phyloP scores from a whole-genome alignment of 2,329 filamentous ascomycete species.

The Grosmannia serpens region DNA sequence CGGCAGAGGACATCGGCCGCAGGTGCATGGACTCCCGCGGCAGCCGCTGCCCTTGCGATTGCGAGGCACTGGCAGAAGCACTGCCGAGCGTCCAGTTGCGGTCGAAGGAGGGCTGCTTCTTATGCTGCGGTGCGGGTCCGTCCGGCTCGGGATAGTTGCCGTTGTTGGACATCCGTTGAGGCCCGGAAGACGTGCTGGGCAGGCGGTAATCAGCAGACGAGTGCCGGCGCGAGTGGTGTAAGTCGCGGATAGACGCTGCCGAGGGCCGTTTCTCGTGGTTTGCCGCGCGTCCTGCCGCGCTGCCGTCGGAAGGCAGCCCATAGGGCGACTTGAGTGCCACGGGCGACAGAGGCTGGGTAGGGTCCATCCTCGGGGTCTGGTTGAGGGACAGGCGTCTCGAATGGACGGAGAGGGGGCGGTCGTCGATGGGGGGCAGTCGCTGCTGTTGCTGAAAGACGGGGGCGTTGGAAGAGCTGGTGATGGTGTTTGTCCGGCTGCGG shows the following conservation, averaged over 20 bases:
- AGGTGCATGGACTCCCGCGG: conserved; percentile 11
- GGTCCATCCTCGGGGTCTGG: conserved; percentile 37
- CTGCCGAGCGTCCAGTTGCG: conserved; percentile 56
- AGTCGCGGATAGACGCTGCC: conserved; percentile 67
- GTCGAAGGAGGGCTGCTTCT: conserved; percentile 59
- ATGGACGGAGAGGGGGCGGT: conserved; percentile 34
- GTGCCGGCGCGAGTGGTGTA: conserved; percentile 76
- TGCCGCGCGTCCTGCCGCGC: conserved; percentile 18
- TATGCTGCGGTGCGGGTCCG: conserved; percentile 17
- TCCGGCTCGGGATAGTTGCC: conserved; percentile 30
- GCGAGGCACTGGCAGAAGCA: conserved; percentile 26
- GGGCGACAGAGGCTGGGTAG: conserved; percentile 28
- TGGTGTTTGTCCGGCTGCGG: conserved; percentile 46
- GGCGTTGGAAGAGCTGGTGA: conserved; percentile 40
- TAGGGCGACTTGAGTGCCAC: conserved; percentile 25
- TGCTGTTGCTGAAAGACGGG: conserved; percentile 32
- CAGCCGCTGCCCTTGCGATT: neutral
- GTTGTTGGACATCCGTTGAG: conserved; percentile 31
- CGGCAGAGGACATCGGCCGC: conserved; percentile 41
- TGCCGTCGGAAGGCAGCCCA: conserved; percentile 25
- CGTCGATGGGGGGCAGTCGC: conserved; percentile 26
- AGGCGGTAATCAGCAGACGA: conserved; percentile 69
- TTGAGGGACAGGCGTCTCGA: conserved; percentile 36
- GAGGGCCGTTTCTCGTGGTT: conserved; percentile 54
- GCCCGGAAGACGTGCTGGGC: conserved; percentile 22